These are phyloP conservation scores for Hymenoscyphus infarciens DNA, from an alignment of 2,329 filamentous ascomycete species.

Conservation along the genomic window DNA sequence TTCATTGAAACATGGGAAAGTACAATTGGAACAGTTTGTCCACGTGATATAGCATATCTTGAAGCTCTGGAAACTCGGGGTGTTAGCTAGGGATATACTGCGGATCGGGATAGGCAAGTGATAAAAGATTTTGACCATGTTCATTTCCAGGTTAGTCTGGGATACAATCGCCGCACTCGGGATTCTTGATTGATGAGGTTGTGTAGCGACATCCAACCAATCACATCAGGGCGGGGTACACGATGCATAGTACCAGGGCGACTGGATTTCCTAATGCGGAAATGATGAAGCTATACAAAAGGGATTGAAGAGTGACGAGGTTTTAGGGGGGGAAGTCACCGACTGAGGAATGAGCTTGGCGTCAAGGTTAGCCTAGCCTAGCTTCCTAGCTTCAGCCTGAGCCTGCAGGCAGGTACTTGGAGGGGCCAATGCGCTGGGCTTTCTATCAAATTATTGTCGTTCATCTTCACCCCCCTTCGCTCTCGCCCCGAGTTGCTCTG, in stretches of 20 bases:
- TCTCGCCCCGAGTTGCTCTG: neutral
- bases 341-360: neutral
- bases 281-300: neutral
- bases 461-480: neutral
- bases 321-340: neutral
- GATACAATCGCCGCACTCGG: too few relatives aligned
- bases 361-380: neutral
- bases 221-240: neutral
- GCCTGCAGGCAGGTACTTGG: neutral
- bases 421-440: neutral
- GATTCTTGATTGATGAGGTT: neutral
- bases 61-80: too few relatives aligned
- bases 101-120: too few relatives aligned
- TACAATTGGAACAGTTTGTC: too few relatives aligned
- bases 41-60: too few relatives aligned
- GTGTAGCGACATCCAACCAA: neutral
- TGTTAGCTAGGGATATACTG: too few relatives aligned
- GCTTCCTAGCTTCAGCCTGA: neutral
- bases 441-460: neutral
- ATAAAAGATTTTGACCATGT: too few relatives aligned
- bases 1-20: neutral
- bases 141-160: too few relatives aligned
- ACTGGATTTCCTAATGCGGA: neutral
- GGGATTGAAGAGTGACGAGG: neutral
- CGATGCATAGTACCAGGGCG: neutral